Percentiles rank a stretch among this genome's conserved stretches.
Conservation (phyloP, 2,329 filamentous ascomycete species). For the Diaporthe citri region DNA sequence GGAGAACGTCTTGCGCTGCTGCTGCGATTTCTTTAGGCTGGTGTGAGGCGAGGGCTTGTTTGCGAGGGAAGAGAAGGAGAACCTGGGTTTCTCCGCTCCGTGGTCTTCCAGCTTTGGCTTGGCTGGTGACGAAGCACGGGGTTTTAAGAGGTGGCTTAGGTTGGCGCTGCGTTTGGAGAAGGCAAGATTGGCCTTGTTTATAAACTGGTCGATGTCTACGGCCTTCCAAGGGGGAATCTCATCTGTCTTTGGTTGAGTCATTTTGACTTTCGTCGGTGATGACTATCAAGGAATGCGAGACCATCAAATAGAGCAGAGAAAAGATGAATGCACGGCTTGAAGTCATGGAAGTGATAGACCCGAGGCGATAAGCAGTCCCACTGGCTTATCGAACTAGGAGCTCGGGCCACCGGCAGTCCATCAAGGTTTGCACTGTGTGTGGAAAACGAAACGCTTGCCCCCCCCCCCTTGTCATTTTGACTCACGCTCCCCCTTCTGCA, state of each 20-base stretch:
- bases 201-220: constrained; percentile 53
- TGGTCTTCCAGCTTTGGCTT: constrained; percentile 9
- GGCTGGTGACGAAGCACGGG: constrained; percentile 38
- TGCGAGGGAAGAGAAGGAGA: constrained; percentile 41
- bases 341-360: background rate
- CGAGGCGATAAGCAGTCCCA: background rate
- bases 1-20: constrained; percentile 2
- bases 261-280: background rate
- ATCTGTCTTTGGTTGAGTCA: constrained; percentile 27
- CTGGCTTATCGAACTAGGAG: background rate
- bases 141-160: constrained; percentile 4
- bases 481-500: too few relatives aligned
- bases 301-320: background rate
- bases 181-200: constrained; percentile 58
- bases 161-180: constrained; percentile 51
- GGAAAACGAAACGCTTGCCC: too few relatives aligned
- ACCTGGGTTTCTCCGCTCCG: constrained; percentile 33
- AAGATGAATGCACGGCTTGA: background rate
- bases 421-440: background rate
- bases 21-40: background rate
- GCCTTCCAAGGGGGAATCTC: constrained; percentile 53
- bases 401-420: constrained; percentile 1
- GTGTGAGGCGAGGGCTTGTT: constrained; percentile 17
- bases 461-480: too few relatives aligned
- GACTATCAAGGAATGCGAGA: background rate